Conservation (phyloP, 1,139 yeast species). For the Nakaseomyces delphensis region DNA sequence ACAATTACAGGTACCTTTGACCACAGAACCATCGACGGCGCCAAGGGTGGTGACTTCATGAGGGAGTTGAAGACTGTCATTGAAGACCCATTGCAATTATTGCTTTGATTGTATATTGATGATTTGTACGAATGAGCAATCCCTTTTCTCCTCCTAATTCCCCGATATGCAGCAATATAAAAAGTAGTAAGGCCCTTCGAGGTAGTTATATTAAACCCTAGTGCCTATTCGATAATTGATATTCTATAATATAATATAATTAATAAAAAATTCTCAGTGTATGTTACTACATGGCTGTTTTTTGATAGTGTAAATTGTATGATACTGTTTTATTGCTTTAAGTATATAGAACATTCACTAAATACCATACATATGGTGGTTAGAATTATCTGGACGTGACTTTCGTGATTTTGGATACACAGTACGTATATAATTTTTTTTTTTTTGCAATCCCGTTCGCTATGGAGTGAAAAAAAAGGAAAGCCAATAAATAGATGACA, state of each 20-base stretch:
- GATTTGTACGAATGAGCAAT: background rate
- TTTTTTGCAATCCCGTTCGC: background rate
- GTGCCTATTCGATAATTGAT: background rate
- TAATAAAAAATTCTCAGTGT: no score
- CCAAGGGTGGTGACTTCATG: constrained; percentile 95
- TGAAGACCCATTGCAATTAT: constrained; percentile 92
- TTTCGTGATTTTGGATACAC: background rate
- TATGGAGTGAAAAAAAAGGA: background rate
- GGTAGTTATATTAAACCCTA: background rate
- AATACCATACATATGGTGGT: no score
- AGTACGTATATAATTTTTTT: background rate
- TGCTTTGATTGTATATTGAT: constrained; percentile 42
- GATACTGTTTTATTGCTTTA: no score
- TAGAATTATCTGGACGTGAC: no score
- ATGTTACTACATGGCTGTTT: no score
- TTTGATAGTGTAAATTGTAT: no score
- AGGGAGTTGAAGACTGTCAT: constrained; percentile 82
- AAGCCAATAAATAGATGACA: background rate
- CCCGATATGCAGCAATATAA: no score
- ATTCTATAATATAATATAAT: background rate
- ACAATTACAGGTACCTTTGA: constrained; percentile 94
- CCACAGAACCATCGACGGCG: constrained; percentile 96
- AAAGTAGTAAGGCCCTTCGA: no score
- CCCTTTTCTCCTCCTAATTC: background rate
- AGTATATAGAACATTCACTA: no score